Base-by-base conservation (phyloP, 129 eudicot species). In the Sambucus nigra region DNA sequence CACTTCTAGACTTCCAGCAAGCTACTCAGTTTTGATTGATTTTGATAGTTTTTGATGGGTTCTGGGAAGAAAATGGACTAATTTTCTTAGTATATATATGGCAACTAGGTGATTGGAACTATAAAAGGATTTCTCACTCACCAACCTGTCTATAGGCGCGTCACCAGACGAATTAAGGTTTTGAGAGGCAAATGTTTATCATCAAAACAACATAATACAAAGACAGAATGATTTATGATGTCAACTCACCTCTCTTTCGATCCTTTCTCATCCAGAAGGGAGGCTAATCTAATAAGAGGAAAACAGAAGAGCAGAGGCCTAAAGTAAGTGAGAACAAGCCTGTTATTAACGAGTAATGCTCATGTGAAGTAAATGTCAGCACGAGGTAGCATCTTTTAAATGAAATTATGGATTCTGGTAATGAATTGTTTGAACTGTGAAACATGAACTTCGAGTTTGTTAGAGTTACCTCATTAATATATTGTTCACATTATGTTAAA, bases 271-370 rank as follows among this genome's bases (percentile, higher is more conserved):
- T 66, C 73, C 73, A 68, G 66, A 68, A 68, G 35, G 73, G 73
- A 18, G 61, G 73, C 0, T 20, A 66, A 8, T 59, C 66, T 40
- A 66, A 67, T n/a, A 58, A 29, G 60, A 51, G 73, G 73, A 88
- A 78, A 70, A 91, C 96, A 44, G 77, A 73, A 76, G 94, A 83
- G 27, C 89, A 80, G 26, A 83, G 20, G 81, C 91, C 94, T 0
- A 88, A 88, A 68, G 96, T 87, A 40, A 88, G 63, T 27, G 96
- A 88, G 57, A 88, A 88, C 60, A 88, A 88, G 69, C 96, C 94
- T 57, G 94, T 88, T 12, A 87, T 59, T 53, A 44, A 33, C 0
- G 64, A 59, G 32, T 59, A 28, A 15, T 28, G 25, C 27, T 10
- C n/a, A 42, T 15, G 8, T 14, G 35, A 32, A 0, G 25, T 25